A percentile compares a stretch with the other conserved stretches of the same genome.
These are phyloP conservation scores for Ustilago loliicola DNA, from an alignment of 1,284 basidiomycete species.

Conservation along the genomic window DNA sequence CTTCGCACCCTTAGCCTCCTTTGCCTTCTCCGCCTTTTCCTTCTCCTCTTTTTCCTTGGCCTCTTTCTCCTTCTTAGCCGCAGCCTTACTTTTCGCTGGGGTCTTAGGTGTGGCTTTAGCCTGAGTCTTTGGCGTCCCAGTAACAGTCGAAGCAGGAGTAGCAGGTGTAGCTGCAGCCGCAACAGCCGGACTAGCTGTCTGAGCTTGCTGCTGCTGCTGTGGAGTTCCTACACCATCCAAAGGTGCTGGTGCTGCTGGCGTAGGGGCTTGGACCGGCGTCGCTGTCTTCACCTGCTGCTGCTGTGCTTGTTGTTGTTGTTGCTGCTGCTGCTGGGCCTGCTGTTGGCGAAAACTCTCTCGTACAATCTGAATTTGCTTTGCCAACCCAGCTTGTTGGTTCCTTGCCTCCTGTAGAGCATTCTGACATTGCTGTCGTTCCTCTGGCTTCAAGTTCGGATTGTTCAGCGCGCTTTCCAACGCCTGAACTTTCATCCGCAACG, in stretches of 20 bases:
- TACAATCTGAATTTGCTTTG: conserved; percentile 61
- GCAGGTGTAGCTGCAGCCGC: conserved; percentile 21
- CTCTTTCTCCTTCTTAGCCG: conserved; percentile 40
- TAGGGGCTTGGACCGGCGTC: conserved; percentile 14
- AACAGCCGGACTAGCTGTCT: conserved; percentile 28
- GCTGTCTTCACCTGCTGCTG: conserved; percentile 25
- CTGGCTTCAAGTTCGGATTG: conserved; percentile 54
- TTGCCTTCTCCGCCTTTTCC: conserved; percentile 42
- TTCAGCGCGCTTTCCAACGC: conserved; percentile 54
- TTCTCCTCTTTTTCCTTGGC: conserved; percentile 42
- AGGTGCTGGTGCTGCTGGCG: conserved; percentile 11
- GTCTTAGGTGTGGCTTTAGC: conserved; percentile 38
- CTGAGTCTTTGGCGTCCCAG: conserved; percentile 21
- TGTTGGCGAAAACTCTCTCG: conserved; percentile 59
- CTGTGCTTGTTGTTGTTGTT: conserved; percentile 25
- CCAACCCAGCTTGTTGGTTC: conserved; percentile 57
- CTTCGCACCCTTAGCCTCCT: conserved; percentile 25
- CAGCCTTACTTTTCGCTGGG: conserved; percentile 42
- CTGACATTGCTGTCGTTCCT: conserved; percentile 61
- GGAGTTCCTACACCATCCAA: conserved; percentile 8
- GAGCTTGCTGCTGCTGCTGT: conserved; percentile 14
- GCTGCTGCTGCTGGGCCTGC: conserved; percentile 42
- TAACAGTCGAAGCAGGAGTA: conserved; percentile 13
- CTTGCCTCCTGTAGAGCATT: conserved; percentile 57
- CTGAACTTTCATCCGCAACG: conserved; percentile 57